Evolutionary conservation across 192 early-diverging fungal species (phyloP).

Genomic region (Oehlia diaphana): DNA sequence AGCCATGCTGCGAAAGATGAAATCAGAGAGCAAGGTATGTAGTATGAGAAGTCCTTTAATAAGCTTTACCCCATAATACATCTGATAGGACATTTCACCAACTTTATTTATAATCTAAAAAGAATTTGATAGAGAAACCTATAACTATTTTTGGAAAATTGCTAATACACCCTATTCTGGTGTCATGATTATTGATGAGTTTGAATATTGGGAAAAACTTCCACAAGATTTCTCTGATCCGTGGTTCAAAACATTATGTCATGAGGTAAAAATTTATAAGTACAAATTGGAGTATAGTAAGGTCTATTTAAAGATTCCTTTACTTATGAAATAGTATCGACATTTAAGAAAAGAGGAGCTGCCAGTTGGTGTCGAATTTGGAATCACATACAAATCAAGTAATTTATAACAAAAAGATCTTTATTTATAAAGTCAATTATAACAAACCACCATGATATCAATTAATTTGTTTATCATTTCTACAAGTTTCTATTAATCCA

Average conservation of each 20-base stretch:
- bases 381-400: conserved; percentile 63
- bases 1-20: conserved; percentile 48
- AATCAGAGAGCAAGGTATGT: conserved; percentile 43
- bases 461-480: conserved; percentile 15
- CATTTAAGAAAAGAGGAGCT: conserved; percentile 48
- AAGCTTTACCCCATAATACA: not conserved
- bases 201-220: conserved; percentile 59
- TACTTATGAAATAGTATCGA: conserved; percentile 37
- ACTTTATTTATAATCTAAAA: conserved; percentile 8
- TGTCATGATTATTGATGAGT: conserved; percentile 50
- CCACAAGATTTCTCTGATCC: conserved; percentile 56
- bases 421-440: conserved; percentile 3
- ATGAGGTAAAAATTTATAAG: conserved; percentile 42
- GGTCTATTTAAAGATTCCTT: conserved; percentile 5
- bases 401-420: conserved; percentile 21
- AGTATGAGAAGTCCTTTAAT: not conserved
- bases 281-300: not conserved
- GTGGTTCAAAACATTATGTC: conserved; percentile 58
- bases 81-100: not conserved
- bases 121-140: conserved; percentile 44
- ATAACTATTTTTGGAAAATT: conserved; percentile 38
- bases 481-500: conserved; percentile 61
- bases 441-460: not conserved
- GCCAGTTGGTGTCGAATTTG: conserved; percentile 56
- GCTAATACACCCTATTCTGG: conserved; percentile 45